Evolutionary conservation across 2,329 filamentous ascomycete species (phyloP).

Genomic region (Paracorniculantispora psalliotae): DNA sequence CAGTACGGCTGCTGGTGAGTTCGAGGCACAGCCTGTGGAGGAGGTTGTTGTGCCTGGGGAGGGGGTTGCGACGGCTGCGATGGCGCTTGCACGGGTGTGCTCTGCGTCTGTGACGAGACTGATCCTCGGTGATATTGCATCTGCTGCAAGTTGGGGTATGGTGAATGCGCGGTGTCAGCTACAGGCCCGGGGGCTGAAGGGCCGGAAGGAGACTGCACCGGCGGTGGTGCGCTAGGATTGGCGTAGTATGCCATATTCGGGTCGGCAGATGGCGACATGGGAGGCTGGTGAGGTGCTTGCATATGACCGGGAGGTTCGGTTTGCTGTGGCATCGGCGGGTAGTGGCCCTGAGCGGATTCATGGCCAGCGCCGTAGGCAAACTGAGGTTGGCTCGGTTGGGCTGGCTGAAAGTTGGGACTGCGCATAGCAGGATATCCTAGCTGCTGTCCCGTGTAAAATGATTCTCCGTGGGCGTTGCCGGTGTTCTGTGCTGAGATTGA

Average conservation of each 20-base stretch:
- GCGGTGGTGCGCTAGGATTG: constrained; percentile 28
- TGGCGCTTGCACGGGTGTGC: constrained; percentile 27
- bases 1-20: constrained; percentile 27
- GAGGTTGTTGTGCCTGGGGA: constrained; percentile 25
- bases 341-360: constrained; percentile 37
- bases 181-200: constrained; percentile 34
- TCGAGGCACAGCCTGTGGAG: constrained; percentile 26
- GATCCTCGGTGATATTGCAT: constrained; percentile 42
- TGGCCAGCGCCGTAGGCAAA: constrained; percentile 41
- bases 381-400: constrained; percentile 35
- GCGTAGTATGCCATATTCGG: constrained; percentile 57
- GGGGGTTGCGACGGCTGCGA: constrained; percentile 27
- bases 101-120: constrained; percentile 29
- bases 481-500: constrained; percentile 55
- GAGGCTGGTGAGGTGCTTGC: constrained; percentile 26
- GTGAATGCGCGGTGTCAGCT: constrained; percentile 41
- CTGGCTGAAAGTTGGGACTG: constrained; percentile 31
- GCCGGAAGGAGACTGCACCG: constrained; percentile 29
- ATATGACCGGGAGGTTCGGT: constrained; percentile 23
- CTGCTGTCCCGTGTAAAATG: constrained; percentile 71
- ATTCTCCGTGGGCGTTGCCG: constrained; percentile 56
- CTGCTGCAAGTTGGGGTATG: constrained; percentile 50
- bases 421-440: constrained; percentile 50
- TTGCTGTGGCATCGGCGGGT: constrained; percentile 38
- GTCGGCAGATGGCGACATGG: constrained; percentile 36